These are phyloP conservation scores for Lodderomyces parapsilosis DNA, from an alignment of 1,139 yeast species.

Conservation along the genomic window DNA sequence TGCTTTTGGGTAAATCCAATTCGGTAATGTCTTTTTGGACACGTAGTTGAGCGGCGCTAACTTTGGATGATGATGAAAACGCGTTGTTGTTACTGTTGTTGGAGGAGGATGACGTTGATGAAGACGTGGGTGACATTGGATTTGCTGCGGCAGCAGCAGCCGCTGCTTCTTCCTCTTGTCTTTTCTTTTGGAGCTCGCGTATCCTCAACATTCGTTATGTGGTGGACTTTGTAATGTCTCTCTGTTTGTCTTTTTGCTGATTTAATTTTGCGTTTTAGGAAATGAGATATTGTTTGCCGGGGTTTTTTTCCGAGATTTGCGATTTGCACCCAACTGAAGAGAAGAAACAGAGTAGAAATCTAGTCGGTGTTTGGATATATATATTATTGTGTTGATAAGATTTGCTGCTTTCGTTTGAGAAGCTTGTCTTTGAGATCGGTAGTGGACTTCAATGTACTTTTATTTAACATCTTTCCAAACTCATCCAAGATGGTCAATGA, in stretches of 20 bases:
- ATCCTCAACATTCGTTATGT: constrained; percentile 53
- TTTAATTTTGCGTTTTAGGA: neutral
- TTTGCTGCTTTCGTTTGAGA: neutral
- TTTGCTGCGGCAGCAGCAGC: constrained; percentile 19
- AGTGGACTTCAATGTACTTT: neutral
- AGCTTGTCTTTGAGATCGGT: neutral
- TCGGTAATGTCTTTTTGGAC: constrained; percentile 66
- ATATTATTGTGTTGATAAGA: neutral
- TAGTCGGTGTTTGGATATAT: neutral
- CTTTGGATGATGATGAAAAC: constrained; percentile 19
- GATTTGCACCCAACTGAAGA: constrained; percentile 1
- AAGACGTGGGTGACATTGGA: constrained; percentile 12
- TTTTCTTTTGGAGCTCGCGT: constrained; percentile 59
- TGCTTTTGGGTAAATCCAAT: constrained; percentile 65
- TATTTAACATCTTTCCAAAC: neutral
- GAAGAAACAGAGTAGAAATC: neutral
- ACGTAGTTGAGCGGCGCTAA: constrained; percentile 54
- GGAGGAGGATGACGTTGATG: constrained; percentile 4
- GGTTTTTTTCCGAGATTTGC: neutral
- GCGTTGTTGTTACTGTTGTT: constrained; percentile 3
- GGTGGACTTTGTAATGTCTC: neutral
- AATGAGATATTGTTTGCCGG: neutral
- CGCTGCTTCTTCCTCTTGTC: constrained; percentile 42
- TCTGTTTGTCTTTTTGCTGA: neutral
- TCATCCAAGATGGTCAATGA: neutral